Evolutionary conservation across 1,139 yeast species (phyloP).

Genomic region (Scheffersomyces insectosa): DNA sequence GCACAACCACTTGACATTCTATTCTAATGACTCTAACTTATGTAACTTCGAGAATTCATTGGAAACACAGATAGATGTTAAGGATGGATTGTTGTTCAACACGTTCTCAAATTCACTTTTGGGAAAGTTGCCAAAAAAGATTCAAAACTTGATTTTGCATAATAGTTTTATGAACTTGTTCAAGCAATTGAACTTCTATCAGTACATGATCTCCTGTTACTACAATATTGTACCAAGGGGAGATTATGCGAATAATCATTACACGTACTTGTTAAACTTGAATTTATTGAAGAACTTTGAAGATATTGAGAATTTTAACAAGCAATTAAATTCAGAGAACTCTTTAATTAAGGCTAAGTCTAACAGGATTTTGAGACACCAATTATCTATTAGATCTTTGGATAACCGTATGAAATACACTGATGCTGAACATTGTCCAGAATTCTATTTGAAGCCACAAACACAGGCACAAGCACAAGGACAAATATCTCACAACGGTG

Average conservation of each 20-base stretch:
- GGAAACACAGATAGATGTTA: constrained; percentile 29
- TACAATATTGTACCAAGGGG: constrained; percentile 35
- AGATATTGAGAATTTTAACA: constrained; percentile 30
- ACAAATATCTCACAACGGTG: too few relatives aligned
- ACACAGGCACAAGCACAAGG: background rate
- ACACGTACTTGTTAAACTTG: constrained; percentile 34
- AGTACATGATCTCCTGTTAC: constrained; percentile 46
- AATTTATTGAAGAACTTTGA: constrained; percentile 45
- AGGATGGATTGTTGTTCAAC: constrained; percentile 23
- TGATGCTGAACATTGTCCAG: background rate
- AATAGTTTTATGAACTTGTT: constrained; percentile 34
- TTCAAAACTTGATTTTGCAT: constrained; percentile 38
- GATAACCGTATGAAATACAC: background rate
- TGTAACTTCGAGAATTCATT: constrained; percentile 34
- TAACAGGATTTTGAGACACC: constrained; percentile 32
- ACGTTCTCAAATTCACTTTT: constrained; percentile 23
- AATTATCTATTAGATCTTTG: constrained; percentile 34
- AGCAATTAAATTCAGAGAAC: constrained; percentile 31
- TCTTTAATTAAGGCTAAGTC: constrained; percentile 33
- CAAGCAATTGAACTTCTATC: constrained; percentile 36
- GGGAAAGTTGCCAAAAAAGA: constrained; percentile 34
- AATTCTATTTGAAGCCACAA: background rate
- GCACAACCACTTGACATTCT: constrained; percentile 33
- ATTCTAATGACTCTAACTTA: constrained; percentile 42
- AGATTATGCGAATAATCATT: constrained; percentile 37